phyloP scores from a whole-genome alignment of 495 filamentous ascomycete species.

The Sordaria brevicollis region DNA sequence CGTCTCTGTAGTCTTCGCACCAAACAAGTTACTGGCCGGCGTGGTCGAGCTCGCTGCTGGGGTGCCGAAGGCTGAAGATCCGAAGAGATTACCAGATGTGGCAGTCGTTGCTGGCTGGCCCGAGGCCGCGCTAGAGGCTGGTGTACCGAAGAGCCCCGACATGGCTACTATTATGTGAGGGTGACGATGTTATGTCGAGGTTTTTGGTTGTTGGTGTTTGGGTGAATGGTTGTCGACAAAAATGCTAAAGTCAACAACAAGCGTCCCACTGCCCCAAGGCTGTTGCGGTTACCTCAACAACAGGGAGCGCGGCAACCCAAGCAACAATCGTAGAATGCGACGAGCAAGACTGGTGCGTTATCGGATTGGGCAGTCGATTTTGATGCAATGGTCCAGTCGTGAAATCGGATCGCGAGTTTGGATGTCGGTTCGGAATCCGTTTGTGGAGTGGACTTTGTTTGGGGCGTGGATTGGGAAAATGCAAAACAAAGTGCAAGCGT shows the following conservation, averaged over 20 bases:
- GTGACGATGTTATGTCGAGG: neutral
- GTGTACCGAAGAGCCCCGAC: constrained; percentile 32
- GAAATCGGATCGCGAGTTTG: neutral
- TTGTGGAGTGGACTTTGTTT: neutral
- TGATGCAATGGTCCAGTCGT: neutral
- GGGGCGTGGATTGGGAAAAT: neutral
- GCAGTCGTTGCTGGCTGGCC: constrained; percentile 29
- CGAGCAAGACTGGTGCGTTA: neutral
- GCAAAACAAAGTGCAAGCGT: neutral
- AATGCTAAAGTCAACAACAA: neutral
- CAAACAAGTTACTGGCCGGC: constrained; percentile 38
- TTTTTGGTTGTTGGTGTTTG: neutral
- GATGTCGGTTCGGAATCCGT: neutral
- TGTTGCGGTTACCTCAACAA: neutral
- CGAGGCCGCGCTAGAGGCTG: constrained; percentile 27
- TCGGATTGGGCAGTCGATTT: neutral
- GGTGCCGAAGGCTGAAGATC: constrained; percentile 22
- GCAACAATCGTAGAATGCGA: neutral
- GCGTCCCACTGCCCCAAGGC: neutral
- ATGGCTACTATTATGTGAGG: constrained; percentile 7
- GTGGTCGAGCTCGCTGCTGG: constrained; percentile 19
- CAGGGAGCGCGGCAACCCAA: neutral
- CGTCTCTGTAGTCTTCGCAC: constrained; percentile 21
- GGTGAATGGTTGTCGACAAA: neutral
- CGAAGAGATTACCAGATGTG: constrained; percentile 31